Base-by-base conservation (phyloP, 2,329 filamentous ascomycete species). In the Tricladium varicosporioides region DNA sequence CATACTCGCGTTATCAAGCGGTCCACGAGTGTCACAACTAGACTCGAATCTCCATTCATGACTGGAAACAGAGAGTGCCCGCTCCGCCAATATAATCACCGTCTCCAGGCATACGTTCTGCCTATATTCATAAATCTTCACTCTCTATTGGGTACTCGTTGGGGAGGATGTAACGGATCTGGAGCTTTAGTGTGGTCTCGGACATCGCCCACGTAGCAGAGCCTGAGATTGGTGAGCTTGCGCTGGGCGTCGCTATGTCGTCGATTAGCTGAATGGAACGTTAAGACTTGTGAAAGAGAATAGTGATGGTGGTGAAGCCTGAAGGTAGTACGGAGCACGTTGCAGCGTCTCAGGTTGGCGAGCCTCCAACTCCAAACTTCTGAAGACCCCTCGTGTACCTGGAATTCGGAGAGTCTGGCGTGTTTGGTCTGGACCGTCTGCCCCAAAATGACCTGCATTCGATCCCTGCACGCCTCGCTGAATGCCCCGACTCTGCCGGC, bases 11-110 rank as follows among this genome's bases (percentile, higher is more conserved):
- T 82, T 60, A 81, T 79, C 65, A 86, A 77, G 72, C 83, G 81
- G 71, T 85, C 82, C 68, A 86, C 82, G 65, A 86, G 77, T 71
- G 80, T 82, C 73, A 78, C 77, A 67, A 86, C 81, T 65, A 85
- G 76, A 72, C 78, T 77, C 68, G 79, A 78, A 71, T 85, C 81
- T 70, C 78, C 78, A 70, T 80, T 83, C 82, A 85, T 85, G 72
- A 65, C 63, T 65, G 57, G 45, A 53, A 48, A 48, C 44, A 48
- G 48, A 51, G 40, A 51, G 48, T 66, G 61, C 63, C 63, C 50
- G 31, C 53, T 60, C 33, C 59, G 62, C 61, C 64, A 68, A 61
- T 54, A 48, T 52, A 53, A 48, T 67, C 57, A 66, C 51, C 48
- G 49, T 50, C 53, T 56, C 51, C 60, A 63, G 62, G 60, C 68